Percentiles rank a stretch among this genome's conserved stretches.
Evolutionary conservation across 2,329 filamentous ascomycete species (phyloP).

Genomic region (Fusarium napiforme): DNA sequence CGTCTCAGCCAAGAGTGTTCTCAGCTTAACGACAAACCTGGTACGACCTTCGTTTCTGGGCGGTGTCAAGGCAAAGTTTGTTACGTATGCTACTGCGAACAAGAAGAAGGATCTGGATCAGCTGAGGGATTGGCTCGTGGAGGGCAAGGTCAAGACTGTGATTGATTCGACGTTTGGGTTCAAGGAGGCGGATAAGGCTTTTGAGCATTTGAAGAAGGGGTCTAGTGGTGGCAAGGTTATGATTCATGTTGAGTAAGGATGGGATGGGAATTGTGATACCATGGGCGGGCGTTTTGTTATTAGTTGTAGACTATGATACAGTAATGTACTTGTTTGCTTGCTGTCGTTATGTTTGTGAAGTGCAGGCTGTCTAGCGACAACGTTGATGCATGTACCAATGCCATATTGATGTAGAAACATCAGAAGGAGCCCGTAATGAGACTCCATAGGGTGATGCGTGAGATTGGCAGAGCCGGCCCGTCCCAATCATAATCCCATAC

Average conservation of each 20-base stretch:
- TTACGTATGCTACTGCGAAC: slow-evolving; percentile 53
- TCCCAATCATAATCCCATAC: background rate
- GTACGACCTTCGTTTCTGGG: slow-evolving; percentile 51
- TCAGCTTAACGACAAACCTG: slow-evolving; percentile 41
- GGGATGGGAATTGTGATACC: slow-evolving; percentile 6
- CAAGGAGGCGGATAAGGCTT: slow-evolving; percentile 66
- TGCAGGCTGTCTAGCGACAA: background rate
- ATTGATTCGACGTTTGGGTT: slow-evolving; percentile 67
- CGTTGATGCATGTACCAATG: background rate
- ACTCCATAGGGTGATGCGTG: background rate
- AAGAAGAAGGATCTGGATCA: slow-evolving; percentile 59
- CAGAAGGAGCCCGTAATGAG: background rate
- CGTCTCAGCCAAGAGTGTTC: slow-evolving; percentile 41
- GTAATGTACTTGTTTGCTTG: background rate
- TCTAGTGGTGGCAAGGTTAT: slow-evolving; percentile 72
- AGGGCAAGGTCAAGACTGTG: slow-evolving; percentile 67
- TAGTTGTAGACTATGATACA: background rate
- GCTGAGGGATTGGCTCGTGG: slow-evolving; percentile 64
- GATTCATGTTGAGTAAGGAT: slow-evolving; percentile 38
- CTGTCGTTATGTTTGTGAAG: background rate
- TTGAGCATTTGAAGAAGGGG: slow-evolving; percentile 67
- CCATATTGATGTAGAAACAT: background rate
- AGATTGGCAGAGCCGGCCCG: background rate
- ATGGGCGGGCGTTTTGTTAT: background rate
- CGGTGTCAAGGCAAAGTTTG: slow-evolving; percentile 55